Base-by-base conservation (phyloP, 2,329 filamentous ascomycete genomes). In the Neofusicoccum sp. region DNA sequence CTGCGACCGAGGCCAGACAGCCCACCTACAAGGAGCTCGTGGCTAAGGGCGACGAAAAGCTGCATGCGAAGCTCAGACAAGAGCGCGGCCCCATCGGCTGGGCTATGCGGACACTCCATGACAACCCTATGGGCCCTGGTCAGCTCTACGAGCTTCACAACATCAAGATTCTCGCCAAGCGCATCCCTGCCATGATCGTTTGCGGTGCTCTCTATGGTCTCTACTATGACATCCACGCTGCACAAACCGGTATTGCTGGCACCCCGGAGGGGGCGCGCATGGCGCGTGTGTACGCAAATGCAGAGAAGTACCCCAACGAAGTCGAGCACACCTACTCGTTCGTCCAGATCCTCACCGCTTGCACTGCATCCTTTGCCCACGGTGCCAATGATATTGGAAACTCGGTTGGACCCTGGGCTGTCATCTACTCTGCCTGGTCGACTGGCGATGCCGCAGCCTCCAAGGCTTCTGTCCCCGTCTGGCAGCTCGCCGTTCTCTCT, bases 171-270 rank as follows among this genome's bases (percentile, higher is more conserved):
- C 62, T 87, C 24, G 30, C 80, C 63, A 88, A 85, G 75, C 88
- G 89, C 24, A 70, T 93, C 7, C 90, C 90, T 0, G 89, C 90
- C 54, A 82, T 82, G 75, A 72, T 90, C 63, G 80, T 86, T 44
- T 80, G 79, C 65, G 89, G 81, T 60, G 70, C 80, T 14, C 83
- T 92, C 56, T 93, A 93, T 71, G 90, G 90, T 73, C 72, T 88
- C 28, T 81, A 93, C 81, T 93, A 93, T 77, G 90, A 93, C 67
- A 93, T 93, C 69, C 89, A 93, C 80, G 82, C 84, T 51, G 88
- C 88, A 4, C 89, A 92, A 79, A 80, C 80, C 57, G 89, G 89
- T 70, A 82, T 90, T 45, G 71, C 79, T 11, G 89, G 89, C 24
- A 91, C 89, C 1, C 89, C 89, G 6, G 89, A 92, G 63, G 89